Evolutionary conservation across 73 alveolate genomes (phyloP), one percentile per base, ranked within the genome.

Genomic region (Paramecium pentaurelia): DNA sequence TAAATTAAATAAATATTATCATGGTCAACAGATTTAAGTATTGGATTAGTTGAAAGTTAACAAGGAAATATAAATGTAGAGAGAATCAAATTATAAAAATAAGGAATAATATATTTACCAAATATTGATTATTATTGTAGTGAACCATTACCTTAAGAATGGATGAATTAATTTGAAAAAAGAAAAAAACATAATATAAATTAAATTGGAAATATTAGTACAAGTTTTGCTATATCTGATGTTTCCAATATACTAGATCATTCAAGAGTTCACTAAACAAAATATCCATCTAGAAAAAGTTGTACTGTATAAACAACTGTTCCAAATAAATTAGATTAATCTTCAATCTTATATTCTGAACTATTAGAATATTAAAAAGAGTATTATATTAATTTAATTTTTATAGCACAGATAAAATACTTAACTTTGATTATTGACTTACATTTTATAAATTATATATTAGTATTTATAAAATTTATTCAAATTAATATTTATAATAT

Each of bases 61-160:
- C 12, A 64, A 22, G 80, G 86, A 8, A 37, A 32, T 11, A 68
- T 64, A 12, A 64, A 88, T 42, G 58, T 60, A 6, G 40, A 68
- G 16, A 73, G 60, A 73, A 73, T 73, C 54, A 88, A 20, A 30
- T 11, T 18, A 16, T n/a, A 70, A 34, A 71, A 89, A 60, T 42
- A 44, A 32, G 86, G 34, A 71, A 30, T 20, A 30, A 89, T 89
- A 16, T 45, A 71, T 30, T 22, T 89, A 18, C 90, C 92, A 10
- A 71, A 54, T 27, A 22, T 30, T 12, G 71, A 71, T 28, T 89
- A 89, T 71, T 89, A 89, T 89, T 71, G 92, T 34, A 20, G 92
- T 73, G 94, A 89, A 18, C 94, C 94, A 89, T 83, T 89, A 20
- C 94, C 90, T 28, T 27, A 40, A 6, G 94, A 89, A 68, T 89